Base-by-base conservation (phyloP, 352 stramenopile species). In the Pythium utonaiense region DNA sequence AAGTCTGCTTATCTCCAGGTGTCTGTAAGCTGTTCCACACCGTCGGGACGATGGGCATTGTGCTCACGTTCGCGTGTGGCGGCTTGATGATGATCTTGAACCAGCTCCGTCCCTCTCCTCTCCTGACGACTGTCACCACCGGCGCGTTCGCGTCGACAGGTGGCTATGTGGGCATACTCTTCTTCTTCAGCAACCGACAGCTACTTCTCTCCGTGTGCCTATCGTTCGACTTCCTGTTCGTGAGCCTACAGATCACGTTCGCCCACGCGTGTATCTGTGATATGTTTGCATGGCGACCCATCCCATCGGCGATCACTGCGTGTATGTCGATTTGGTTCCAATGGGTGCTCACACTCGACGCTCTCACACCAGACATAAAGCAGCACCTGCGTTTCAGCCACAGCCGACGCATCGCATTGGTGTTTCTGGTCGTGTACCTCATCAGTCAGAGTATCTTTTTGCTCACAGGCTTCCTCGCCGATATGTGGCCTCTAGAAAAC, bases 171-270 rank as follows among this genome's bases (percentile, higher is more conserved):
- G 17, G 12, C 24, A 2, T 56, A 4, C 41, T 57, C 19, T 13
- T 56, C 9, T 10, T 36, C n/a, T 55, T 41, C 38, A 60, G 24
- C 38, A 58, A 70, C 27, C 63, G 53, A 4, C 36, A 33, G 9
- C 28, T 70, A 1, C 48, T 70, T 0, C 10, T 17, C 7, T 12
- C 28, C 6, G 1, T 62, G 14, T 24, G 21, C 19, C 17, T 13
- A 3, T 64, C 64, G n/a, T 67, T 71, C 34, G 60, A 67, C 55
- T 67, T 64, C 17, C 7, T 62, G 1, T 67, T 67, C 41, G 9
- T 71, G 16, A 62, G 53, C 3, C 14, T 61, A 12, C 59, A 71
- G 34, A 48, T 71, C 36, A 55, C 59, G 1, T 28, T 59, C 4
- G 53, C 55, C 8, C 64, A 64, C 27, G 5, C 60, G 0, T 66